Evolutionary conservation across 2,329 filamentous ascomycete species (phyloP), one percentile per base, ranked within the genome.

Genomic region (Aphanoascus verrucosus): DNA sequence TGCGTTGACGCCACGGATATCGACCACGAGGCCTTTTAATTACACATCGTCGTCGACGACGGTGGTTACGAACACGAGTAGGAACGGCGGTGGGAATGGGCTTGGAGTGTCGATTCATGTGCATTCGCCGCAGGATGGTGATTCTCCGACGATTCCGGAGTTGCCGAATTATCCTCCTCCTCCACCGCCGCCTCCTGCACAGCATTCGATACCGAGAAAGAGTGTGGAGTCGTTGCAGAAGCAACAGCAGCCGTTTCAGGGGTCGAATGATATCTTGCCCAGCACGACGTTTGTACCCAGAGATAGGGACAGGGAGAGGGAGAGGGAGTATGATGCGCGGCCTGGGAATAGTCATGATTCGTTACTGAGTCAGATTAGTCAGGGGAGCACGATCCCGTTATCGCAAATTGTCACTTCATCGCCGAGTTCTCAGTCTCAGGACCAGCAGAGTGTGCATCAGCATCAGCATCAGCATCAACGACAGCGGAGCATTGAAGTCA

Each of bases 81-180:
- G 60, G 14, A 67, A 67, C 38, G n/a, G n/a, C n/a, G n/a, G n/a
- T n/a, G n/a, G n/a, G n/a, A 67, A 66, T 15, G 63, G 70, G 4
- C 65, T 77, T 19, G 74, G 74, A 8, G 64, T 77, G 9, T 69
- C 70, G 1, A 67, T 76, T 49, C 67, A 73, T 53, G 63, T 70
- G 20, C 63, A 68, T 55, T 59, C 64, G 42, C 62, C 65, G 20
- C 56, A 63, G 55, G 61, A 64, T 35, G 52, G 58, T 17, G 61
- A 65, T 49, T 57, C 61, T 49, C 58, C 61, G 31, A 63, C 63
- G 57, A 44, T 57, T 38, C 57, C 60, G 19, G 69, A 71, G 5
- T 58, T 67, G 8, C 73, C 75, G n/a, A 65, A 65, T 34, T 64
- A 75, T 52, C 70, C 73, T 43, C 74, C 74, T 35, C 74, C 73